Evolutionary conservation across 768 basidiomycete genomes (phyloP).

Genomic region (Trametopsis cervina): DNA sequence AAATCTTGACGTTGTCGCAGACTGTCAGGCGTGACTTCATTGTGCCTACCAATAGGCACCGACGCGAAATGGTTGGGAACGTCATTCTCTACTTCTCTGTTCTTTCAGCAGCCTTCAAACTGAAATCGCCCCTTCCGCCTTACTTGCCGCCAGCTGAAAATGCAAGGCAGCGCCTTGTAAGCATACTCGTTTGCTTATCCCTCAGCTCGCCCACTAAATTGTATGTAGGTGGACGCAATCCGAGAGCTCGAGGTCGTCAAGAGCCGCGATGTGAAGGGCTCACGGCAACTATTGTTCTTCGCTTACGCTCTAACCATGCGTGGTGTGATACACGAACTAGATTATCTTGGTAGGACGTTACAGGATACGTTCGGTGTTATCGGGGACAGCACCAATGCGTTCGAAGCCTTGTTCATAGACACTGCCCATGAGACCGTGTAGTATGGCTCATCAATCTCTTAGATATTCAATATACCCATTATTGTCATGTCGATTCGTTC

Average conservation of each 20-base stretch:
- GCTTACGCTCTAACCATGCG: slow-evolving; percentile 94
- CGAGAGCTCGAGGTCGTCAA: slow-evolving; percentile 83
- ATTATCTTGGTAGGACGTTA: slow-evolving; percentile 69
- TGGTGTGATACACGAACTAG: slow-evolving; percentile 86
- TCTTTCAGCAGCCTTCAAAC: slow-evolving; percentile 68
- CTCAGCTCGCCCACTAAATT: not conserved
- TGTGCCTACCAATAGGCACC: slow-evolving; percentile 80
- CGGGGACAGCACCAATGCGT: slow-evolving; percentile 73
- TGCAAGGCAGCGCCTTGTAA: slow-evolving; percentile 70
- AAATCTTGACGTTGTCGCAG: slow-evolving; percentile 32
- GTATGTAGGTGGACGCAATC: slow-evolving; percentile 68
- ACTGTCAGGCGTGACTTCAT: slow-evolving; percentile 83
- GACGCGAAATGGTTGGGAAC: slow-evolving; percentile 93
- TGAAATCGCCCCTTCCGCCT: slow-evolving; percentile 92
- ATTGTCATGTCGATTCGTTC: too few relatives aligned
- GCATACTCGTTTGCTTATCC: slow-evolving; percentile 13
- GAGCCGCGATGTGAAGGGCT: slow-evolving; percentile 71
- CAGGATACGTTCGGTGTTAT: slow-evolving; percentile 94
- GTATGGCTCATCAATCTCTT: too few relatives aligned
- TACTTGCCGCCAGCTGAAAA: slow-evolving; percentile 92
- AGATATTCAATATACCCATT: too few relatives aligned
- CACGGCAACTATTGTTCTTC: slow-evolving; percentile 84
- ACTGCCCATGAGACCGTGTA: slow-evolving; percentile 2
- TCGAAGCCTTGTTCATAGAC: slow-evolving; percentile 64
- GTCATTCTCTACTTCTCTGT: slow-evolving; percentile 86